These are phyloP conservation scores for Colletotrichum godetiae DNA, from an alignment of 2,329 filamentous ascomycete genomes.

Conservation along the genomic window DNA sequence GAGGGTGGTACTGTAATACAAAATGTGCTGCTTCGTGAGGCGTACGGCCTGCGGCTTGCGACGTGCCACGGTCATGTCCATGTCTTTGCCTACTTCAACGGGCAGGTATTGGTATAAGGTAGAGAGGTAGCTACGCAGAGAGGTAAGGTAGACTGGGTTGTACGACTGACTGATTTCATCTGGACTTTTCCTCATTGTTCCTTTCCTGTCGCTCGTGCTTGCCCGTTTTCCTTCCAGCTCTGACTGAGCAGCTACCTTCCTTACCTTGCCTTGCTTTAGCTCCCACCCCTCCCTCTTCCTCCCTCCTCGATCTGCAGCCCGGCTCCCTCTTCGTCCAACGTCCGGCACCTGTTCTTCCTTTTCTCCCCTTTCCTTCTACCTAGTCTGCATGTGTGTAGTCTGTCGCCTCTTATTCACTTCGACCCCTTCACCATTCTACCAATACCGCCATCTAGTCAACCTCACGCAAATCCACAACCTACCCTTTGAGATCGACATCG, in stretches of 20 bases:
- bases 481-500: background rate
- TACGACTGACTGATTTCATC: background rate
- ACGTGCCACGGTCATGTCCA: no score
- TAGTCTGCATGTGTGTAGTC: background rate
- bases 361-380: background rate
- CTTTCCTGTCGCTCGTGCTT: background rate
- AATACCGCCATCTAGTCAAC: background rate
- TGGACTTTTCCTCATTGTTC: background rate
- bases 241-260: background rate
- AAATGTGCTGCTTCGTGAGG: background rate
- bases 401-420: background rate
- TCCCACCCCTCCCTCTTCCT: background rate
- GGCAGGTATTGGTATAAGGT: background rate
- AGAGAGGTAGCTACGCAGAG: background rate
- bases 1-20: background rate
- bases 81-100: background rate
- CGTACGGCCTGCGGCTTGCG: background rate
- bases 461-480: background rate
- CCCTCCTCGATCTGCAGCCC: background rate
- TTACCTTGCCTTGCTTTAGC: slow-evolving; percentile 4
- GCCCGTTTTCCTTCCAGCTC: background rate
- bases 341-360: background rate
- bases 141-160: background rate
- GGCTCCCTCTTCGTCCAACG: background rate
- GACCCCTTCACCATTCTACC: background rate